Conservation (phyloP, 768 basidiomycete genomes). For the Auriculariales sp. region DNA sequence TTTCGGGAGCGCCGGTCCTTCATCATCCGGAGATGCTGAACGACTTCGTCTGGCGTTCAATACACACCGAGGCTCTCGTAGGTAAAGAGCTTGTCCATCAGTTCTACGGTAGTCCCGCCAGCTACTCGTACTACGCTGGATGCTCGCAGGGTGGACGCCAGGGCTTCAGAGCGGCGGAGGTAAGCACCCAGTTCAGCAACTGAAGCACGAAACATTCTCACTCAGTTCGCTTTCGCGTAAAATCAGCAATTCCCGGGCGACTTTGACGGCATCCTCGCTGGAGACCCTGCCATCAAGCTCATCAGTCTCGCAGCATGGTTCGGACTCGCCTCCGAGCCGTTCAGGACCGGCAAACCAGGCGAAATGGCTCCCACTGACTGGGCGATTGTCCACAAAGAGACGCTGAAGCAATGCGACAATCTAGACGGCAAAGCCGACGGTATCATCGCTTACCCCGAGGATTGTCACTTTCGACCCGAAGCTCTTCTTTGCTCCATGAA, state of each 20-base stretch:
- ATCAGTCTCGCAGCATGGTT: no score
- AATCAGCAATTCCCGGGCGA: constrained; percentile 17
- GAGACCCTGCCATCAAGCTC: no score
- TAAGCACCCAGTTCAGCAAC: no score
- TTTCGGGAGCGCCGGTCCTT: constrained; percentile 8
- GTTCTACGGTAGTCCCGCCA: constrained; percentile 13
- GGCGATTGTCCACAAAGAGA: constrained; percentile 17
- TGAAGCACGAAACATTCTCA: no score
- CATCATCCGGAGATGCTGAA: constrained; percentile 14
- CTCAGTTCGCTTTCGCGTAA: no score
- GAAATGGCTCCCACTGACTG: no score
- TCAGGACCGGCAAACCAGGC: no score
- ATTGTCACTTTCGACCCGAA: constrained; percentile 17
- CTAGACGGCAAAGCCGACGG: constrained; percentile 18
- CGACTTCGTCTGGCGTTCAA: constrained; percentile 15
- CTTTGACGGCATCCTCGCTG: constrained; percentile 19
- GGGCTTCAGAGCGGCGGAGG: constrained; percentile 14
- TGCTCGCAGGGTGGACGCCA: constrained; percentile 20
- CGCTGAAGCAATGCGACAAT: constrained; percentile 17
- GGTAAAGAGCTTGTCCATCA: constrained; percentile 15
- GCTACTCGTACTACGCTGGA: constrained; percentile 16
- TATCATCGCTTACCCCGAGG: constrained; percentile 15
- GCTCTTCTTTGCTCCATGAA: constrained; percentile 12
- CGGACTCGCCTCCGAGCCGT: no score
- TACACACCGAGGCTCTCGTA: constrained; percentile 14